These are phyloP conservation scores for Arachis hypogaea DNA, from an alignment of 306 rosid species.

Conservation along the genomic window DNA sequence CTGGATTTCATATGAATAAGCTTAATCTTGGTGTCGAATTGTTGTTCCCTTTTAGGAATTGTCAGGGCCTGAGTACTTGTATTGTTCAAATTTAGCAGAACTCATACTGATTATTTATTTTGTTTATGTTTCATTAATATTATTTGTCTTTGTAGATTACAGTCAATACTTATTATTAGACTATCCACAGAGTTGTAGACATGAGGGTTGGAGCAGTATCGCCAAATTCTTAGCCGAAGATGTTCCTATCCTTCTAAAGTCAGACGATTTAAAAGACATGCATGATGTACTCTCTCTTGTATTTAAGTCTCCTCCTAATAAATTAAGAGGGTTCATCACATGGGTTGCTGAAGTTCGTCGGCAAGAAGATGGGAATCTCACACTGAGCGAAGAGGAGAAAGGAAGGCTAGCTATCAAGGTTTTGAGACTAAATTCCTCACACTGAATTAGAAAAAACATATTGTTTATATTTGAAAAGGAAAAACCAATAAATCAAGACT, in stretches of 20 bases:
- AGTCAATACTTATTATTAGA: constrained; percentile 32
- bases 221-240: constrained; percentile 72
- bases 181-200: constrained; percentile 84
- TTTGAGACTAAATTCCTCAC: constrained; percentile 12
- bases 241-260: constrained; percentile 65
- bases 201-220: constrained; percentile 74
- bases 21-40: background rate
- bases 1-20: background rate
- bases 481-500: constrained; percentile 25
- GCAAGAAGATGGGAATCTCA: constrained; percentile 78
- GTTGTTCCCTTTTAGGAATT: background rate
- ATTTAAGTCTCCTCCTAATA: constrained; percentile 72
- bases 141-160: constrained; percentile 32
- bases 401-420: constrained; percentile 89
- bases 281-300: constrained; percentile 59
- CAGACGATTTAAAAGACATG: constrained; percentile 63
- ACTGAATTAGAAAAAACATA: too few relatives aligned
- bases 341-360: constrained; percentile 97
- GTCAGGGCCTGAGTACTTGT: constrained; percentile 3
- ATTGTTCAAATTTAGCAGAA: constrained; percentile 14
- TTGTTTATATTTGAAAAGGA: background rate
- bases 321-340: constrained; percentile 68
- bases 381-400: constrained; percentile 78
- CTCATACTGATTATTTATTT: constrained; percentile 23
- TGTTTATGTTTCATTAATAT: constrained; percentile 29